Evolutionary conservation across 2,329 filamentous ascomycete genomes (phyloP).

Genomic region (Knoxdaviesia capensis): DNA sequence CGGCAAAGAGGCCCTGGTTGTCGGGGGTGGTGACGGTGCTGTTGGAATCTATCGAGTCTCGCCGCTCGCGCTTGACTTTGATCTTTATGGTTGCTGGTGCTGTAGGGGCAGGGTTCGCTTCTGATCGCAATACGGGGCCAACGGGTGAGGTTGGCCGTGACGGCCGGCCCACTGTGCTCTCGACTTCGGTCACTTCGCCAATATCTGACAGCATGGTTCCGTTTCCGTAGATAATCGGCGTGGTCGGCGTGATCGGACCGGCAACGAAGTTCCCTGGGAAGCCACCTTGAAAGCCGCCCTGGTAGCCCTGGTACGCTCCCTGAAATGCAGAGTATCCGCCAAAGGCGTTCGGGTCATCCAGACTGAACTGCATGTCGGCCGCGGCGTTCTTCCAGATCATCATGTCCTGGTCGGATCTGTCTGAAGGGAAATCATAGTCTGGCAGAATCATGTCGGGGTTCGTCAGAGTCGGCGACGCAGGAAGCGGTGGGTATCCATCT

Average conservation of each 20-base stretch:
- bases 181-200: conserved; percentile 33
- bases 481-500: conserved; percentile 8
- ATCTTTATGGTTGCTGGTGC: conserved; percentile 17
- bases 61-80: conserved; percentile 26
- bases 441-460: conserved; percentile 93
- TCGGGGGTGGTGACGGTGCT: conserved; percentile 38
- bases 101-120: conserved; percentile 4
- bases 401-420: conserved; percentile 28
- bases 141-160: conserved; percentile 17
- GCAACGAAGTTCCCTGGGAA: conserved; percentile 13
- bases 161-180: conserved; percentile 24
- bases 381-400: conserved; percentile 30
- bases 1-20: conserved; percentile 27
- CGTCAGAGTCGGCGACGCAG: conserved; percentile 68
- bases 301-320: conserved; percentile 15
- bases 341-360: background rate
- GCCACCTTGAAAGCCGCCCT: conserved; percentile 11
- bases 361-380: conserved; percentile 12
- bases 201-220: conserved; percentile 51
- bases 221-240: conserved; percentile 49
- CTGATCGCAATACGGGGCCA: conserved; percentile 11
- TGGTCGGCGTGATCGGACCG: conserved; percentile 29
- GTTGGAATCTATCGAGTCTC: conserved; percentile 36
- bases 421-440: conserved; percentile 39
- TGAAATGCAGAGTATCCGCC: too few species aligned